Evolutionary conservation across 2,329 filamentous ascomycete genomes (phyloP), one percentile per base, ranked within the genome.

Genomic region (Tolypocladium tropicale): DNA sequence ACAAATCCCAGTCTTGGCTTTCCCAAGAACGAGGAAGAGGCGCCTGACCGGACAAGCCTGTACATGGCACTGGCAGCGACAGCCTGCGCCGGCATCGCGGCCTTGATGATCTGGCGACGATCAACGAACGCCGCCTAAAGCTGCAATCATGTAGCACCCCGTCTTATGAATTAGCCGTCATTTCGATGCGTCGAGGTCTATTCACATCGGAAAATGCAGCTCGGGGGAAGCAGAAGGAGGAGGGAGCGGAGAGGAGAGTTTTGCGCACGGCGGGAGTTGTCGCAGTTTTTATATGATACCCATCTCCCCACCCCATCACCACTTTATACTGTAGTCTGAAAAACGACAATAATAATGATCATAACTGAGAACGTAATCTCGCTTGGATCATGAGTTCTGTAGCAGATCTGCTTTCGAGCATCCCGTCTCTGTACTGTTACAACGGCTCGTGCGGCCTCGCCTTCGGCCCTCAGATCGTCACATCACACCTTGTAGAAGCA

Each of bases 401-500:
- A 33, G 46, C 46, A 11, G 10, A 11, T n/a, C 33, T 32, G 4
- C 10, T 33, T 32, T 10, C 5, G 28, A 32, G 28, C 14, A 12
- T 33, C 11, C 46, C 46, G 28, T 32, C 46, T 21, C 18, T 6
- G 6, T 49, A 49, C 28, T 49, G 28, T 32, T 50, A 50, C 46
- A 50, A 33, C 7, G 46, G 6, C 18, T 18, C 18, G 4, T 18
- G 18, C 10, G 28, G 18, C 28, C 21, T 25, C 7, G 11, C 16
- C 36, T 18, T n/a, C 2, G 9, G 18, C 6, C 14, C 25, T 28
- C 16, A 49, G 46, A n/a, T 12, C 55, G n/a, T n/a, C n/a, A n/a
- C 36, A 28, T 61, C 78, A 94, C 50, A 95, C 90, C 77, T 96
- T 96, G 74, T 96, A 95, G 72, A 97, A 97, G 74, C 91, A 96